A percentile compares a stretch with the other conserved stretches of the same genome.
Evolutionary conservation across 768 basidiomycete species (phyloP).

Genomic region (Saitozyma podzolica): DNA sequence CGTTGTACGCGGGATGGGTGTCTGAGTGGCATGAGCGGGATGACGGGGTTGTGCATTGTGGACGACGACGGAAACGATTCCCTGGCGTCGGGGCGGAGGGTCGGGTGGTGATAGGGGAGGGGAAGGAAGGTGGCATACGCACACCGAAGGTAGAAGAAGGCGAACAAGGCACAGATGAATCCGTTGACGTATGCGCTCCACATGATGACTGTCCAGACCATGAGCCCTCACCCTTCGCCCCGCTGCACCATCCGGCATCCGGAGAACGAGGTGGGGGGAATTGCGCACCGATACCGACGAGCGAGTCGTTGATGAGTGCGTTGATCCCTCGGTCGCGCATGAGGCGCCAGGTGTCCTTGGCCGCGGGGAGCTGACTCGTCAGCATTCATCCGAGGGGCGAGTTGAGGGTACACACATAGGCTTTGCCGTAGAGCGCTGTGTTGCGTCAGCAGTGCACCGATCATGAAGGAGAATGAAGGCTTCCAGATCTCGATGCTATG

Average conservation of each 20-base stretch:
- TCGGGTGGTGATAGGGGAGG: no score
- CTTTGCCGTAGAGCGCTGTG: constrained; percentile 76
- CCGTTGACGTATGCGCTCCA: constrained; percentile 66
- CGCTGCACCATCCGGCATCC: no score
- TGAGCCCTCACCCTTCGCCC: no score
- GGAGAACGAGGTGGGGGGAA: background rate
- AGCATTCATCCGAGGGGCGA: background rate
- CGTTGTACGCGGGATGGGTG: constrained; percentile 73
- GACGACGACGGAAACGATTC: no score
- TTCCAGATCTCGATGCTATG: constrained; percentile 11
- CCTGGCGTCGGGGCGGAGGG: no score
- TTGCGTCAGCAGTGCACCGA: no score
- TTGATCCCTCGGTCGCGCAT: constrained; percentile 78
- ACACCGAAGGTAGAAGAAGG: constrained; percentile 74
- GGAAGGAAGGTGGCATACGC: constrained; percentile 50
- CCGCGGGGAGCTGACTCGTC: constrained; percentile 60
- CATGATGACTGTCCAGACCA: constrained; percentile 14
- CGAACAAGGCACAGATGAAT: constrained; percentile 71
- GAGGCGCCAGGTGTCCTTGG: constrained; percentile 78
- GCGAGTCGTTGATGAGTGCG: constrained; percentile 76
- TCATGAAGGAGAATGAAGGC: no score
- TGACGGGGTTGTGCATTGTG: constrained; percentile 1
- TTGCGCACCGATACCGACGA: constrained; percentile 72
- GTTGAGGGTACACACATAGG: constrained; percentile 56
- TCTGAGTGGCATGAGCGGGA: constrained; percentile 53